Evolutionary conservation across 2,329 filamentous ascomycete genomes (phyloP).

Genomic region (Parastagonospora nodorum): DNA sequence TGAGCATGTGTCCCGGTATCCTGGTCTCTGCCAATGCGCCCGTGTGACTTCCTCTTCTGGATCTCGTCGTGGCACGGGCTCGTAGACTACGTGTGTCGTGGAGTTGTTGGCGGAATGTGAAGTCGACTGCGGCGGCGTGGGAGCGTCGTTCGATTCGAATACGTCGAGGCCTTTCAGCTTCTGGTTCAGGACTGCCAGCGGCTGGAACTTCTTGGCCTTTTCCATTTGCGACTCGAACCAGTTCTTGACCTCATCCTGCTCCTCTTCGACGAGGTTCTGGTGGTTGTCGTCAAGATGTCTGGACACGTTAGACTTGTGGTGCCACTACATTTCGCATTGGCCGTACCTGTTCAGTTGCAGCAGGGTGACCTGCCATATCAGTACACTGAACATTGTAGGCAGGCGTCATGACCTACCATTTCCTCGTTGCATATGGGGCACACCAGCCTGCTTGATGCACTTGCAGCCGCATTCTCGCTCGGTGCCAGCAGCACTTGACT

Average conservation of each 20-base stretch:
- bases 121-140: slow-evolving; percentile 46
- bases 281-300: slow-evolving; percentile 87
- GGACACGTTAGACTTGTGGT: slow-evolving; percentile 11
- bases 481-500: slow-evolving; percentile 77
- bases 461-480: slow-evolving; percentile 60
- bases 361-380: slow-evolving; percentile 72
- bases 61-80: slow-evolving; percentile 57
- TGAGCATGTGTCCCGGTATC: slow-evolving; percentile 77
- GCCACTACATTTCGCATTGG: not conserved
- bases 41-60: slow-evolving; percentile 89
- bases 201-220: slow-evolving; percentile 92
- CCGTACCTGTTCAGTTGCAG: slow-evolving; percentile 75
- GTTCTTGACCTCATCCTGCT: slow-evolving; percentile 93
- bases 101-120: slow-evolving; percentile 40
- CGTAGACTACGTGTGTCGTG: slow-evolving; percentile 34
- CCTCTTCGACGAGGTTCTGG: slow-evolving; percentile 83
- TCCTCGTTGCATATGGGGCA: slow-evolving; percentile 99
- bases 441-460: slow-evolving; percentile 71
- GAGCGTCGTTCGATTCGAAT: slow-evolving; percentile 86
- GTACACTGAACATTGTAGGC: slow-evolving; percentile 13
- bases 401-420: slow-evolving; percentile 68
- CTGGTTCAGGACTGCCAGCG: slow-evolving; percentile 87
- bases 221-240: slow-evolving; percentile 96
- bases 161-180: slow-evolving; percentile 91
- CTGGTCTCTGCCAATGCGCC: slow-evolving; percentile 84